phyloP scores from a whole-genome alignment of 164 flowering plant genomes.

The Macadamia integrifolia region DNA sequence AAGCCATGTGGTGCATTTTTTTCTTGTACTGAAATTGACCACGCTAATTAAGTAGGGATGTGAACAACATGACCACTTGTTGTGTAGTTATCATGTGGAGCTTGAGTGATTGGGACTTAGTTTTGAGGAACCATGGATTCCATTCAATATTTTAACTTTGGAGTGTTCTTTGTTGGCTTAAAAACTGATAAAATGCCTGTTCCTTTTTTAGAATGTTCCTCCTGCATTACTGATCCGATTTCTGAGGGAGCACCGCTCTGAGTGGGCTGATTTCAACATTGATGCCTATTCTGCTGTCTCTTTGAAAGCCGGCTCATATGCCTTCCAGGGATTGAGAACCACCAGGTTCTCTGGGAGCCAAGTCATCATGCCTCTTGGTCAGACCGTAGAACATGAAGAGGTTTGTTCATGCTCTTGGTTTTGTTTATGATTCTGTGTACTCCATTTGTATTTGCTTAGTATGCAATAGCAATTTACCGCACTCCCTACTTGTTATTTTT shows the following conservation, averaged over 20 bases:
- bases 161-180: not conserved
- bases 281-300: constrained; percentile 86
- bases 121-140: not conserved
- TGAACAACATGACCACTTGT: not conserved
- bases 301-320: constrained; percentile 57
- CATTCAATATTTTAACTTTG: not conserved
- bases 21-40: too few species aligned
- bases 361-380: constrained; percentile 84
- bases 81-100: not conserved
- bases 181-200: constrained; percentile 4
- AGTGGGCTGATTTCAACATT: constrained; percentile 88
- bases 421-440: not conserved
- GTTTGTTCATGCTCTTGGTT: constrained; percentile 20
- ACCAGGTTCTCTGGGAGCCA: constrained; percentile 78
- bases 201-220: constrained; percentile 60
- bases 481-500: too few species aligned
- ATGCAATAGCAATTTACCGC: too few species aligned
- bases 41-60: too few species aligned
- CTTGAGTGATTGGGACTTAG: not conserved
- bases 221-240: constrained; percentile 83
- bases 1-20: too few species aligned
- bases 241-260: constrained; percentile 90
- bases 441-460: too few species aligned
- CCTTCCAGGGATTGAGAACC: constrained; percentile 65
- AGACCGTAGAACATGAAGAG: constrained; percentile 90